These are phyloP conservation scores for Aspergillus nidulans DNA, from an alignment of 495 filamentous ascomycete species.

Conservation along the genomic window DNA sequence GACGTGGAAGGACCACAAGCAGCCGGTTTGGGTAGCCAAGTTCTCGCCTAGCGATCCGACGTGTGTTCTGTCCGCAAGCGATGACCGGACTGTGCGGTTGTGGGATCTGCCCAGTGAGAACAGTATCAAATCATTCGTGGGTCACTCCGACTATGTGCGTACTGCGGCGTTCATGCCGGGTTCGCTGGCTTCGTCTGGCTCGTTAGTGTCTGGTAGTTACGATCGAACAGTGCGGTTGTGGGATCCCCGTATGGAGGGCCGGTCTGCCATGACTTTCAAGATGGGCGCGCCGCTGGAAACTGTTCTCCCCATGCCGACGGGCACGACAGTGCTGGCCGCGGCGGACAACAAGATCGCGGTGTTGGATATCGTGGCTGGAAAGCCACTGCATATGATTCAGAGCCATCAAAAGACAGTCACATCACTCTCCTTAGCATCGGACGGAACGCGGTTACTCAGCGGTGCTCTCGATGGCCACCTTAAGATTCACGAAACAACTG, in stretches of 20 bases:
- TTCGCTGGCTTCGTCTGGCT: conserved; percentile 57
- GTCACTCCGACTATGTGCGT: conserved; percentile 90
- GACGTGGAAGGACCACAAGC: conserved; percentile 94
- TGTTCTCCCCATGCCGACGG: conserved; percentile 77
- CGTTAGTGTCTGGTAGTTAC: conserved; percentile 85
- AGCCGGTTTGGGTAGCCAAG: conserved; percentile 86
- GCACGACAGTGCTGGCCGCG: conserved; percentile 80
- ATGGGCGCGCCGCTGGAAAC: conserved; percentile 82
- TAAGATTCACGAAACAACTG: conserved; percentile 88
- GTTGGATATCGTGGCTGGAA: conserved; percentile 90
- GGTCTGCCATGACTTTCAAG: conserved; percentile 84
- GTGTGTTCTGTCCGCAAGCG: conserved; percentile 73
- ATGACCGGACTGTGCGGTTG: conserved; percentile 85
- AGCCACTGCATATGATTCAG: conserved; percentile 75
- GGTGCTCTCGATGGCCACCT: conserved; percentile 92
- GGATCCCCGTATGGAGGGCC: conserved; percentile 72
- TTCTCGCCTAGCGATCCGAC: conserved; percentile 87
- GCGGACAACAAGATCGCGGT: conserved; percentile 86
- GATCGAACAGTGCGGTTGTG: conserved; percentile 90
- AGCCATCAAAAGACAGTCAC: conserved; percentile 99
- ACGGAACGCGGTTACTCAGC: conserved; percentile 72
- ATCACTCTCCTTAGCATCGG: conserved; percentile 69
- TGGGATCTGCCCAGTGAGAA: conserved; percentile 87
- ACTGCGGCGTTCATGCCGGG: conserved; percentile 81
- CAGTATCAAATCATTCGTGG: conserved; percentile 71